Conservation (phyloP, 2,329 filamentous ascomycete species). For the Phoma herbarum region DNA sequence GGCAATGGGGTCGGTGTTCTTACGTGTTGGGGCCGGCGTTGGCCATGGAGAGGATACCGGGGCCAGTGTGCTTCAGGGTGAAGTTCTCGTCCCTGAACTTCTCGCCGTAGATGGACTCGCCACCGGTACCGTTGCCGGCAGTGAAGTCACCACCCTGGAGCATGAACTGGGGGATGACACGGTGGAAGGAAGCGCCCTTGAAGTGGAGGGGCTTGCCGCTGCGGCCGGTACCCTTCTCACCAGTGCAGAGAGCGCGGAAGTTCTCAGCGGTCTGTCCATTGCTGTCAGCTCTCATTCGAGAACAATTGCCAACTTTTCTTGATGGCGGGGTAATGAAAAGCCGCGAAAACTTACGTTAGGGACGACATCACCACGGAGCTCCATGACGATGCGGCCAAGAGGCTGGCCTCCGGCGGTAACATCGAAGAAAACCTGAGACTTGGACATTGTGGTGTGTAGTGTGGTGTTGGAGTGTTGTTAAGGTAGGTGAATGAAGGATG, state of each 20-base stretch:
- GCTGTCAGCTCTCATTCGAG: constrained; percentile 22
- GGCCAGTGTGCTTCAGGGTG: constrained; percentile 85
- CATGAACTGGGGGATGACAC: constrained; percentile 98
- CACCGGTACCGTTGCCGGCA: constrained; percentile 82
- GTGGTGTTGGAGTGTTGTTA: constrained; percentile 23
- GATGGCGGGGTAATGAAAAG: constrained; percentile 31
- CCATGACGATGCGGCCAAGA: constrained; percentile 82
- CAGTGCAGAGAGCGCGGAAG: constrained; percentile 92
- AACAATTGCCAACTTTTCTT: constrained; percentile 21
- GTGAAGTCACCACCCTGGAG: constrained; percentile 98
- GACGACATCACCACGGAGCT: constrained; percentile 72
- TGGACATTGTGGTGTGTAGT: constrained; percentile 38
- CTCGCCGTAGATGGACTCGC: constrained; percentile 95
- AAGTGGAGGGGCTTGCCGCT: constrained; percentile 87
- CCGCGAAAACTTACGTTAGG: constrained; percentile 62
- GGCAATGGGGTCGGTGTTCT: background rate
- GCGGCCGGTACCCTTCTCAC: constrained; percentile 87
- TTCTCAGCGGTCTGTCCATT: constrained; percentile 80
- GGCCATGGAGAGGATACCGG: constrained; percentile 95
- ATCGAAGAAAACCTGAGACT: constrained; percentile 89
- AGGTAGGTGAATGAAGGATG: constrained; percentile 24
- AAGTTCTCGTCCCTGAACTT: constrained; percentile 99
- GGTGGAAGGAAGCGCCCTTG: constrained; percentile 91
- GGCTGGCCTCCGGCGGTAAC: constrained; percentile 78
- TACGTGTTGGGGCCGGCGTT: constrained; percentile 77